Percentiles rank a stretch among this genome's conserved stretches.
These are phyloP conservation scores for Bremia lactucae DNA, from an alignment of 352 stramenopile species.

Conservation along the genomic window DNA sequence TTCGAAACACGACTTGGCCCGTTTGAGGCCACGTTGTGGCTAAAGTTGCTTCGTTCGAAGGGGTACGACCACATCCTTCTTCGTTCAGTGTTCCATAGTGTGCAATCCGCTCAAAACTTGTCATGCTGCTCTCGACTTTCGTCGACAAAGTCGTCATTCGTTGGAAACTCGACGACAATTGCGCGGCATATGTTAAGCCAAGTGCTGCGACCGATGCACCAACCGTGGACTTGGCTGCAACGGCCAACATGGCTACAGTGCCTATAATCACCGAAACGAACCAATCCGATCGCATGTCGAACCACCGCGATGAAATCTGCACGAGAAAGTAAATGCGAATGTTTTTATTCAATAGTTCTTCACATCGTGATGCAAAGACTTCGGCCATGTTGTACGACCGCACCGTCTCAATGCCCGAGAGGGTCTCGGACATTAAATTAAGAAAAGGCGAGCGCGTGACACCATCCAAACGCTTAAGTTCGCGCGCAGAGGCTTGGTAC, in stretches of 20 bases:
- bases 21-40: constrained; percentile 23
- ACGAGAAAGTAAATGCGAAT: constrained; percentile 28
- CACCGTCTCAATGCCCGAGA: constrained; percentile 89
- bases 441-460: constrained; percentile 87
- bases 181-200: constrained; percentile 25
- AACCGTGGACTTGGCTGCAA: constrained; percentile 38
- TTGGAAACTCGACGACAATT: constrained; percentile 37
- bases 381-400: constrained; percentile 53
- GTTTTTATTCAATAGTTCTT: constrained; percentile 30
- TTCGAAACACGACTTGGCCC: constrained; percentile 30
- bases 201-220: constrained; percentile 18
- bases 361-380: constrained; percentile 23
- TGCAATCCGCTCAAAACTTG: constrained; percentile 29
- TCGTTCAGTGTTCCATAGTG: constrained; percentile 30
- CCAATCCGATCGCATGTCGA: constrained; percentile 87
- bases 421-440: constrained; percentile 85
- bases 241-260: constrained; percentile 74
- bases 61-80: constrained; percentile 18
- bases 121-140: constrained; percentile 48
- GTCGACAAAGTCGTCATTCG: constrained; percentile 19
- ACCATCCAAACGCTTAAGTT: constrained; percentile 92
- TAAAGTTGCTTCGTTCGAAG: constrained; percentile 5
- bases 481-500: constrained; percentile 69
- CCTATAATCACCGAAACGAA: constrained; percentile 79
- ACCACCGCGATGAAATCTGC: constrained; percentile 69